Evolutionary conservation across 2,329 filamentous ascomycete genomes (phyloP).

Genomic region (Nigrograna mackinnonii): DNA sequence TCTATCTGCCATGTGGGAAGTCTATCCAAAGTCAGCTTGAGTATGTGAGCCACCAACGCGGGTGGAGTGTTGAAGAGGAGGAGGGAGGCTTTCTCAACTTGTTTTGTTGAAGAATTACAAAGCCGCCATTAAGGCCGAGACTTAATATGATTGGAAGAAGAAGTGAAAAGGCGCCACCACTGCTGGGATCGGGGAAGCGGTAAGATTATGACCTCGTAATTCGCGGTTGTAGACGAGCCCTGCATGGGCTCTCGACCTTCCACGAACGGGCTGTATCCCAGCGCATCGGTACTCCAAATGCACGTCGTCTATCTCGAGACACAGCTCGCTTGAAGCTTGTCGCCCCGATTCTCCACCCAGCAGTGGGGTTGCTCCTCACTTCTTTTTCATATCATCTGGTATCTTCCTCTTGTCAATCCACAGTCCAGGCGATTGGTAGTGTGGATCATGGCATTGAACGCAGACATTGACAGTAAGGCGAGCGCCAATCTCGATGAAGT

Average conservation of each 20-base stretch:
- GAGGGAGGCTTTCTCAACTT: too few relatives aligned
- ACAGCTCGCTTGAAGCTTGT: not conserved
- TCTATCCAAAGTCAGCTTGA: too few relatives aligned
- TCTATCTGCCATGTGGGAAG: too few relatives aligned
- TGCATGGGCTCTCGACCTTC: slow-evolving; percentile 1
- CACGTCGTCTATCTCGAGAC: not conserved
- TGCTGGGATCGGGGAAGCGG: not conserved
- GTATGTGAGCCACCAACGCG: too few relatives aligned
- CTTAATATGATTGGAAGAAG: not conserved
- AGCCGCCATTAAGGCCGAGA: too few relatives aligned
- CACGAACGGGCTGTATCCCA: not conserved
- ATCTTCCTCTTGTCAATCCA: slow-evolving; percentile 1
- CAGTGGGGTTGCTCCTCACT: slow-evolving; percentile 1
- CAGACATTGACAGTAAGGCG: slow-evolving; percentile 9
- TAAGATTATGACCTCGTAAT: not conserved
- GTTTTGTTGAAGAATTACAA: too few relatives aligned
- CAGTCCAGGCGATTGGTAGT: slow-evolving; percentile 2
- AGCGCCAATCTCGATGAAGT: slow-evolving; percentile 14
- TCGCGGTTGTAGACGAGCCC: not conserved
- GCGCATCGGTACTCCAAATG: not conserved
- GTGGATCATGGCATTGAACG: slow-evolving; percentile 15
- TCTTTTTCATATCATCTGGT: slow-evolving; percentile 2
- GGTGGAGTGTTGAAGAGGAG: too few relatives aligned
- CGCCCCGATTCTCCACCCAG: not conserved
- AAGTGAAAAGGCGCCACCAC: not conserved